Conservation (phyloP, 1,139 yeast genomes). For the Hanseniaspora sp. region DNA sequence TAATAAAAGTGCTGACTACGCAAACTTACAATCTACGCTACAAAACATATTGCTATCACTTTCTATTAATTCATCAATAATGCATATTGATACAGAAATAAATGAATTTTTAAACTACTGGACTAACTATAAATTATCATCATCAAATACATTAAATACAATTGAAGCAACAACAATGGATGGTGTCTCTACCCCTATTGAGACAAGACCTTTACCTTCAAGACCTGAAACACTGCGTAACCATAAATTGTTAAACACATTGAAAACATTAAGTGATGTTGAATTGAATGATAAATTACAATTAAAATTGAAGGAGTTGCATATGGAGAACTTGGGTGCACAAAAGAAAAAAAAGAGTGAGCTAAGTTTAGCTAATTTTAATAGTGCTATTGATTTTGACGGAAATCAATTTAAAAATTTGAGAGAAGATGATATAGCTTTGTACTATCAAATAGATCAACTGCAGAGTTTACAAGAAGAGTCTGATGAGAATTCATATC, state of each 20-base stretch:
- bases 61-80: background rate
- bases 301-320: constrained; percentile 24
- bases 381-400: background rate
- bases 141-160: background rate
- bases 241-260: constrained; percentile 10
- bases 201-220: background rate
- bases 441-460: constrained; percentile 23
- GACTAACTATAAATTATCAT: constrained; percentile 2
- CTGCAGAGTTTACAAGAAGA: background rate
- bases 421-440: constrained; percentile 25
- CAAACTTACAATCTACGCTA: background rate
- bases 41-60: background rate
- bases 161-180: background rate
- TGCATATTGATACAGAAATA: constrained; percentile 3
- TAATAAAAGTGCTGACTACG: background rate
- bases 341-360: constrained; percentile 11
- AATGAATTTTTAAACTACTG: constrained; percentile 3
- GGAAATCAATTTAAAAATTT: constrained; percentile 11
- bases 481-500: background rate
- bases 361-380: background rate
- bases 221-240: constrained; percentile 18
- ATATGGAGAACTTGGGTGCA: constrained; percentile 25
- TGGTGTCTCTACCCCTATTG: constrained; percentile 1
- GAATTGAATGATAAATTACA: constrained; percentile 25
- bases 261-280: constrained; percentile 24